phyloP scores from a whole-genome alignment of 2,329 filamentous ascomycete species.

The Akanthomyces lecanii region DNA sequence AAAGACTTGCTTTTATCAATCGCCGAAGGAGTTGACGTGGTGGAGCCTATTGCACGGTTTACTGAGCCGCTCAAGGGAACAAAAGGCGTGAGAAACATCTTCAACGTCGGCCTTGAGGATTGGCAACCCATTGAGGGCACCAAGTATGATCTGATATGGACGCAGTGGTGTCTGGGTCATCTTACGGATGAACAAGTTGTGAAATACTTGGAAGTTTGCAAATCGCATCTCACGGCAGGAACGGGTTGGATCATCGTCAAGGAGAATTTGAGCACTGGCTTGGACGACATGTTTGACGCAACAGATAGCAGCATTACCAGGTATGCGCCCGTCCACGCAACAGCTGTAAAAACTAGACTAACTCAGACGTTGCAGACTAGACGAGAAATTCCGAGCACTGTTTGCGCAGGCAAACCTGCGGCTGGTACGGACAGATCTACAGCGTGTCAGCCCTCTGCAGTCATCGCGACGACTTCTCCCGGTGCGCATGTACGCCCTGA shows the following conservation, averaged over 20 bases:
- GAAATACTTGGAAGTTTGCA: conserved; percentile 61
- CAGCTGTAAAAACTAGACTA: not conserved
- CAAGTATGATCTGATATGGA: conserved; percentile 45
- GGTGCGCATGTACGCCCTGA: conserved; percentile 74
- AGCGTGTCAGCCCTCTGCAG: conserved; percentile 63
- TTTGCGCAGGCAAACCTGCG: conserved; percentile 66
- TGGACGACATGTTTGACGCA: conserved; percentile 68
- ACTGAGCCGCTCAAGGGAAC: conserved; percentile 58
- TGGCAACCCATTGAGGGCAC: conserved; percentile 51
- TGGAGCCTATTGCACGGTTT: conserved; percentile 83
- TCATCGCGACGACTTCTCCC: conserved; percentile 54
- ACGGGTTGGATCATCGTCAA: conserved; percentile 35
- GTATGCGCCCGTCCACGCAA: conserved; percentile 27
- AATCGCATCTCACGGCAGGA: conserved; percentile 31
- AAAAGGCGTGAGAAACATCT: conserved; percentile 58
- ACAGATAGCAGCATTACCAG: conserved; percentile 73
- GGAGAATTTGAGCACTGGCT: conserved; percentile 65
- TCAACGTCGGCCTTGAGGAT: conserved; percentile 68
- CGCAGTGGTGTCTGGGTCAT: conserved; percentile 50
- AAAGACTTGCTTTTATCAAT: conserved; percentile 67
- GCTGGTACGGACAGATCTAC: conserved; percentile 65
- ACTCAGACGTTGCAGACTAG: conserved; percentile 46
- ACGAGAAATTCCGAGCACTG: conserved; percentile 64
- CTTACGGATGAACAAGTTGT: conserved; percentile 71
- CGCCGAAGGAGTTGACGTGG: conserved; percentile 70